Evolutionary conservation across 2,329 filamentous ascomycete genomes (phyloP), one percentile per base, ranked within the genome.

Genomic region (Ceratocystis smalleyi): DNA sequence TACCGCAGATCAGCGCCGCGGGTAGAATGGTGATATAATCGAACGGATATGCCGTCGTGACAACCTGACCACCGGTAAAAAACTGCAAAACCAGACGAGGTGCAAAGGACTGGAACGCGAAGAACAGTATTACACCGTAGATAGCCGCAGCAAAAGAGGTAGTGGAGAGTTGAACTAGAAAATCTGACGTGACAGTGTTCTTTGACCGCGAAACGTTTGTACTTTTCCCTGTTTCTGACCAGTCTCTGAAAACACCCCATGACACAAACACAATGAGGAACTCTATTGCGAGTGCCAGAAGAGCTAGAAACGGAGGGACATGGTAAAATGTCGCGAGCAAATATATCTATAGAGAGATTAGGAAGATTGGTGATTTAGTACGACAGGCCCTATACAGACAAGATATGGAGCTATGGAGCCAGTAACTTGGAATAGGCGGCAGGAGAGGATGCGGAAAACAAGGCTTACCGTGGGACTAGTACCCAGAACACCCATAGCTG

Each of bases 291-390:
- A 90, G 79, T 43, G 83, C 83, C 47, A 81, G 76, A 35, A 84
- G 70, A 22, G 85, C 79, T 0, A 87, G 86, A 63, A 77, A 73
- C 30, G 81, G 77, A 30, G 81, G 80, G 69, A 95, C 79, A 43
- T 78, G 75, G 79, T 95, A 96, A 77, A 95, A 96, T 62, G 84
- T 84, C 35, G 79, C 79, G 32, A 95, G 78, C 54, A 96, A 83
- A 71, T 88, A 88, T 67, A 87, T 83, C 83, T 85, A 68, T 22
- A 61, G 2, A 6, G 22, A 12, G 7, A 8, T 22, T 3, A 10
- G 15, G 3, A 17, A 24, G 1, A 51, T 24, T 2, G 12, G 3
- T 24, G 22, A 22, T 12, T 24, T 40, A 40, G 35, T 40, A 40
- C 3, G 12, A 12, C 35, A 40, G 12, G 45, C 17, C n/a, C 17